Conservation (phyloP, 129 eudicot genomes). For the Helichrysum umbraculigerum region DNA sequence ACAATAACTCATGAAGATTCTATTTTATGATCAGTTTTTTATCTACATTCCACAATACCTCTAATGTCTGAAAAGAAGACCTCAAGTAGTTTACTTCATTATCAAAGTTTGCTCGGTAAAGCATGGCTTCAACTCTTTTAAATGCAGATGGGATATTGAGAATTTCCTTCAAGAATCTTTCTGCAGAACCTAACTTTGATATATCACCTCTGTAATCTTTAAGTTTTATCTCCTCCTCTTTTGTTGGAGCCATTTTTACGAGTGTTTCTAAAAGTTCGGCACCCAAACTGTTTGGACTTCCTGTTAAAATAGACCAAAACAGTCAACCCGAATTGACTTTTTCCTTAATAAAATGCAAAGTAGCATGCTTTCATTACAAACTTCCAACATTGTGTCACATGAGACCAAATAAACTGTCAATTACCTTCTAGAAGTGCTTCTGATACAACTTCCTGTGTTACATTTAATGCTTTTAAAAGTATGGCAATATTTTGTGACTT, state of each 20-base stretch:
- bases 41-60: slow-evolving; percentile 58
- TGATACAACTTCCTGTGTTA: slow-evolving; percentile 80
- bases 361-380: not conserved
- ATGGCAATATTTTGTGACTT: slow-evolving; percentile 97
- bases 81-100: slow-evolving; percentile 69
- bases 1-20: slow-evolving; percentile 14
- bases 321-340: not conserved
- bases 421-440: slow-evolving; percentile 87
- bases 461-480: slow-evolving; percentile 78
- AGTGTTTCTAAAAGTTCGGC: slow-evolving; percentile 83
- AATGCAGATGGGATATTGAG: slow-evolving; percentile 87
- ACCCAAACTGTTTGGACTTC: slow-evolving; percentile 73
- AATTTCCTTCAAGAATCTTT: slow-evolving; percentile 71
- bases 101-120: slow-evolving; percentile 85
- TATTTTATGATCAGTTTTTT: no score
- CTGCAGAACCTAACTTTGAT: slow-evolving; percentile 85
- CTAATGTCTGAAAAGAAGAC: slow-evolving; percentile 68
- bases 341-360: not conserved
- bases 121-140: slow-evolving; percentile 93
- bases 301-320: slow-evolving; percentile 47
- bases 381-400: not conserved
- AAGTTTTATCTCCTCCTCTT: slow-evolving; percentile 94
- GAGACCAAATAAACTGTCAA: not conserved
- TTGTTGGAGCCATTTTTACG: slow-evolving; percentile 97
- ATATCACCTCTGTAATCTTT: slow-evolving; percentile 72